Evolutionary conservation across 208 protist species (phyloP).

Genomic region (Herpetomonas muscarum): DNA sequence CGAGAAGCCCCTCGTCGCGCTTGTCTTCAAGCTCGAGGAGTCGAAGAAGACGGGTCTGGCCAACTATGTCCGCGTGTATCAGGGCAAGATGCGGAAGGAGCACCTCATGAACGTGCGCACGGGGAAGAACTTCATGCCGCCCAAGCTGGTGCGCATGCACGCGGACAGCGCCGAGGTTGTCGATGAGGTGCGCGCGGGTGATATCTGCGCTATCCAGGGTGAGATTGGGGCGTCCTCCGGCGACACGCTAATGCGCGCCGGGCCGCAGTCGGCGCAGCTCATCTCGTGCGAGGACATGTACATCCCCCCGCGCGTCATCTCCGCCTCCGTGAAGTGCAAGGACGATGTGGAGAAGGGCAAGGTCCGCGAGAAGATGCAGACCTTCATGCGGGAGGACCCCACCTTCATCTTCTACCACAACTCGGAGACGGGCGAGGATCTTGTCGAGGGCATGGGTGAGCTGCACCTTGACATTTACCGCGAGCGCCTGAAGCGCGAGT

Average conservation of each 20-base stretch:
- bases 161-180: conserved; percentile 95
- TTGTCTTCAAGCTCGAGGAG: conserved; percentile 99
- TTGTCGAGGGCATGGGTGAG: conserved; percentile 97
- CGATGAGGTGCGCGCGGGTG: conserved; percentile 92
- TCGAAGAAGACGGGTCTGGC: conserved; percentile 95
- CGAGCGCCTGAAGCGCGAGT: conserved; percentile 95
- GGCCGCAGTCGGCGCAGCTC: conserved; percentile 58
- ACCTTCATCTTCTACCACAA: conserved; percentile 95
- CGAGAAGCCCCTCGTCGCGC: conserved; percentile 92
- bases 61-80: conserved; percentile 99
- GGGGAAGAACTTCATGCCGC: conserved; percentile 89
- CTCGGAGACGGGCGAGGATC: conserved; percentile 91
- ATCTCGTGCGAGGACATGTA: conserved; percentile 95
- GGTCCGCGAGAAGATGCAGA: conserved; percentile 74
- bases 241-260: conserved; percentile 92
- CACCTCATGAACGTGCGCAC: conserved; percentile 86
- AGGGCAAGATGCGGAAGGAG: conserved; percentile 94
- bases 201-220: conserved; percentile 99
- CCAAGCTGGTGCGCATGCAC: conserved; percentile 98
- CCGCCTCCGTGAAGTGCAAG: conserved; percentile 91
- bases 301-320: conserved; percentile 98
- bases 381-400: conserved; percentile 96
- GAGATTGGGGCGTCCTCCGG: conserved; percentile 97
- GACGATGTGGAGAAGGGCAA: conserved; percentile 73
- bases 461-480: conserved; percentile 97